Percentiles rank a stretch among this genome's conserved stretches.
Evolutionary conservation across 2,329 filamentous ascomycete species (phyloP).

Genomic region (Fusarium brachygibbosum): DNA sequence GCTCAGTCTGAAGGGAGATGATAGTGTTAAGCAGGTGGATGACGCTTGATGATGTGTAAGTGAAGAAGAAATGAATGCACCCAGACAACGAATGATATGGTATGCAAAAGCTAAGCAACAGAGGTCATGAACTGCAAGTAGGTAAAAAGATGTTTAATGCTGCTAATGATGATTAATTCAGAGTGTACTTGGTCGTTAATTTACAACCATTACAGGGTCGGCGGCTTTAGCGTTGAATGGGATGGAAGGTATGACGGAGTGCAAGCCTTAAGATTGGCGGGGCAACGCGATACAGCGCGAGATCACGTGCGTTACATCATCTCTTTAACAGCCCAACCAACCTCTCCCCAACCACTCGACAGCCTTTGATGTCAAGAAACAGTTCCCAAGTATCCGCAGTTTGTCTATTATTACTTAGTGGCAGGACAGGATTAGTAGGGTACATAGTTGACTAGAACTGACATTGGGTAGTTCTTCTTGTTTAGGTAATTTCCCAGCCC

Average conservation of each 20-base stretch:
- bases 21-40: constrained; percentile 6
- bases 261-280: constrained; percentile 59
- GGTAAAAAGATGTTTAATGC: not conserved
- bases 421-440: not conserved
- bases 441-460: too few species aligned
- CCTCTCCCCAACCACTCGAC: not conserved
- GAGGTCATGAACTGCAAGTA: not conserved
- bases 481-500: not conserved
- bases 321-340: not conserved
- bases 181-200: constrained; percentile 1
- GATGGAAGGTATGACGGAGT: constrained; percentile 42
- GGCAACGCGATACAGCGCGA: constrained; percentile 67
- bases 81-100: not conserved
- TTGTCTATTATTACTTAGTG: too few species aligned
- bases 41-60: constrained; percentile 8
- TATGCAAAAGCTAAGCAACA: not conserved
- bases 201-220: constrained; percentile 21
- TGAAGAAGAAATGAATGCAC: constrained; percentile 4
- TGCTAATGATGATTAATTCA: constrained; percentile 20
- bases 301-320: constrained; percentile 60
- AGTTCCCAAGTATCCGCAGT: too few species aligned
- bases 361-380: not conserved
- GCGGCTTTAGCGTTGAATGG: constrained; percentile 7
- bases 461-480: not conserved
- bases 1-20: constrained; percentile 14